Evolutionary conservation across 345 rosid species (phyloP), one percentile per base, ranked within the genome.

Genomic region (Raphanus raphanistrum): DNA sequence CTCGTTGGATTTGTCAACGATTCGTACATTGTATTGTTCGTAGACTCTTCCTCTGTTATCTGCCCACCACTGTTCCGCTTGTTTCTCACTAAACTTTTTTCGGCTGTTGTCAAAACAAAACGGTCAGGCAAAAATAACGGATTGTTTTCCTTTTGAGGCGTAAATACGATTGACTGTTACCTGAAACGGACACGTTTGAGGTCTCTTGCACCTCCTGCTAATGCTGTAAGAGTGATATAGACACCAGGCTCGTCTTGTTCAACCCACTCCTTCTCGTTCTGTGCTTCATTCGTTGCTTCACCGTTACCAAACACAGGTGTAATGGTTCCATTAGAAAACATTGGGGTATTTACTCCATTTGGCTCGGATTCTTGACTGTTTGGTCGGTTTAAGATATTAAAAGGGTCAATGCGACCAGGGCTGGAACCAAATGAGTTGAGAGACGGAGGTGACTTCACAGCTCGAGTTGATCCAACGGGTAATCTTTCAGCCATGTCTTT

Each of bases 241-340:
- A 96, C 98, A 67, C 99, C 98, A 38, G 93, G 97, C 82, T 96
- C 97, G 71, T 91, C 97, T 86, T 96, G 99, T 80, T 96, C 99
- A 64, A 96, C 97, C 95, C 98, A 89, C 78, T 96, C 98, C 77
- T 76, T 82, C 17, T 89, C 98, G 76, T 75, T 52, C 3, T 16
- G 58, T 15, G 58, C 9, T 15, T 52, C 58, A 52, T 48, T 13
- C 54, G 25, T 52, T 52, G 21, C 58, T 52, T 52, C 58, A 52
- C 58, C 58, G 3, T 52, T 48, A 2, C 54, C 58, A 52, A 52
- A 52, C 1, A 52, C 57, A 50, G 57, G 78, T 41, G 83, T 82
- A 68, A 71, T 81, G 67, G 86, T 80, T 45, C 91, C 96, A 77
- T 87, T 88, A 70, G 96, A 85, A 73, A 87, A 80, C 59, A 82